Conservation (phyloP, 1,284 basidiomycete species). For the Rhodotorula sp. region DNA sequence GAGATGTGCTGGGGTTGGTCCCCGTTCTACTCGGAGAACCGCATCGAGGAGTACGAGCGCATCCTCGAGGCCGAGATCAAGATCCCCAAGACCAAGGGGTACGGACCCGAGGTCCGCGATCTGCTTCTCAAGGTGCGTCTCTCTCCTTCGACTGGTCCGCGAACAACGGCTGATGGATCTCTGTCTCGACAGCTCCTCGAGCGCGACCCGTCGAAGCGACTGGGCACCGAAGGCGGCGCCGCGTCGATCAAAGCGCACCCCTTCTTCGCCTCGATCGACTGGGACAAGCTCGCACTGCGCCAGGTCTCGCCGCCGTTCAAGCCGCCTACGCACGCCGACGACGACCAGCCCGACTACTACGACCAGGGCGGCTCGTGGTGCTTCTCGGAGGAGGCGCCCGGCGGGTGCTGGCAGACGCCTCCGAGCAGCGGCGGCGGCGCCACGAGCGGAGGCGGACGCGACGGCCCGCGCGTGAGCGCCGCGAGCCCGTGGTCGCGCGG, state of each 20-base stretch:
- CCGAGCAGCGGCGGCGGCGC: neutral
- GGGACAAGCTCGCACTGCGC: slow-evolving; percentile 24
- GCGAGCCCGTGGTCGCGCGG: neutral
- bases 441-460: neutral
- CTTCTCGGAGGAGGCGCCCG: slow-evolving; percentile 18
- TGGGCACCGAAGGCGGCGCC: slow-evolving; percentile 21
- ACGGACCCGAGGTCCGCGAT: slow-evolving; percentile 31
- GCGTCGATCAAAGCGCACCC: slow-evolving; percentile 31
- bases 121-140: slow-evolving; percentile 28
- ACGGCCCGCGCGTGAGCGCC: neutral
- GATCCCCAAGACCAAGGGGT: slow-evolving; percentile 46
- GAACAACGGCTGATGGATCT: neutral
- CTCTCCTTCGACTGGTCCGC: neutral
- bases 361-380: slow-evolving; percentile 32
- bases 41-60: slow-evolving; percentile 49
- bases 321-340: slow-evolving; percentile 37
- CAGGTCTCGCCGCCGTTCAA: slow-evolving; percentile 39
- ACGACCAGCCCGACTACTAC: slow-evolving; percentile 31
- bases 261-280: slow-evolving; percentile 38
- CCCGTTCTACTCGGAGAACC: slow-evolving; percentile 53
- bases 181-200: slow-evolving; percentile 29
- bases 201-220: slow-evolving; percentile 28
- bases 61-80: slow-evolving; percentile 53
- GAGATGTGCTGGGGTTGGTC: slow-evolving; percentile 55
- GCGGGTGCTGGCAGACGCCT: slow-evolving; percentile 24